Percentiles rank a stretch among this genome's conserved stretches.
These are phyloP conservation scores for Porpolomopsis calyptriformis DNA, from an alignment of 768 basidiomycete species.

Conservation along the genomic window DNA sequence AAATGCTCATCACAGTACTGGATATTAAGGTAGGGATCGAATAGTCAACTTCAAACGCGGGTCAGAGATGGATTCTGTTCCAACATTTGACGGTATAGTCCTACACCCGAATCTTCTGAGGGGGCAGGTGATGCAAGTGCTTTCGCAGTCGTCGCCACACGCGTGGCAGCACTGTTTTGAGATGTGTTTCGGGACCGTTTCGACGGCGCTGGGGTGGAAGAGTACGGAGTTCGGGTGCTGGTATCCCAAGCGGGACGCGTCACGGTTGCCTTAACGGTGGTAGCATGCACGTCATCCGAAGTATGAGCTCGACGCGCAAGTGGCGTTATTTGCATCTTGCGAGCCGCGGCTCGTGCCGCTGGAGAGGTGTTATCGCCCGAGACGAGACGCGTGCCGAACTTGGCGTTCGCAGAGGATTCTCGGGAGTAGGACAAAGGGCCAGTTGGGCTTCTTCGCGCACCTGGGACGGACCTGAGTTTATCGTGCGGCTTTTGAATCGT, in stretches of 20 bases:
- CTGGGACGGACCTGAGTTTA: conserved; percentile 11
- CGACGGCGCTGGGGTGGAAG: conserved; percentile 22
- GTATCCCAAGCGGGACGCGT: conserved; percentile 68
- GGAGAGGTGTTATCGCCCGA: conserved; percentile 42
- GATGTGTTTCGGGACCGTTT: conserved; percentile 66
- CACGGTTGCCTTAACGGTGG: conserved; percentile 59
- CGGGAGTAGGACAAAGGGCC: conserved; percentile 53
- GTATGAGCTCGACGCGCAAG: conserved; percentile 31
- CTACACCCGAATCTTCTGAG: conserved; percentile 75
- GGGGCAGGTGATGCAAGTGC: conserved; percentile 61
- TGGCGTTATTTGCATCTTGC: conserved; percentile 46
- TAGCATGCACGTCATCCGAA: conserved; percentile 50
- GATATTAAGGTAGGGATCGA: no score
- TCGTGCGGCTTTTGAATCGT: conserved; percentile 72
- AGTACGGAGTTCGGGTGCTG: conserved; percentile 38
- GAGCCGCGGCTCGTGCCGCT: conserved; percentile 47
- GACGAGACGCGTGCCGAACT: conserved; percentile 79
- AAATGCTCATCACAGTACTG: conserved; percentile 14
- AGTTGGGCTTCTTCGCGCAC: conserved; percentile 28
- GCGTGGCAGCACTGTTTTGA: conserved; percentile 55
- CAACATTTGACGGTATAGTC: conserved; percentile 72
- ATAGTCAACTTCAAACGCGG: conserved; percentile 24
- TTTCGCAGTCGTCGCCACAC: conserved; percentile 28
- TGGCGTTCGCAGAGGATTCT: conserved; percentile 83
- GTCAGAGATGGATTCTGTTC: conserved; percentile 64